phyloP scores from a whole-genome alignment of 2,329 filamentous ascomycete species.

The Elsinoe necatrix region DNA sequence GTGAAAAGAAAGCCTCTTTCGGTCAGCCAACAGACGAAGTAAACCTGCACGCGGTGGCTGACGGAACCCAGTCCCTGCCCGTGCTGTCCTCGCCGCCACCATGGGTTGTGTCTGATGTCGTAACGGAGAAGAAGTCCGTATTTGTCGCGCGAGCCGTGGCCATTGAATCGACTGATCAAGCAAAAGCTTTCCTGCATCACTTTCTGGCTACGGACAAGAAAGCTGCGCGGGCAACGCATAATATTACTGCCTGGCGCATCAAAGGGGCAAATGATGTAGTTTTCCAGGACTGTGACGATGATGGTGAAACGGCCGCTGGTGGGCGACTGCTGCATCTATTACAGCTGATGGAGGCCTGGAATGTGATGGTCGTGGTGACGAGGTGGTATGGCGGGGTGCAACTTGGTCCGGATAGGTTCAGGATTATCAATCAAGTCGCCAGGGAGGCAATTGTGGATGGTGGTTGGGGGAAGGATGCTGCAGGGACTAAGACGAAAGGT shows the following conservation, averaged over 20 bases:
- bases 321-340: conserved; percentile 77
- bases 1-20: conserved; percentile 23
- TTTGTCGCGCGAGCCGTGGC: conserved; percentile 72
- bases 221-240: conserved; percentile 80
- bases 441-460: conserved; percentile 75
- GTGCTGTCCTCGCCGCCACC: conserved; percentile 41
- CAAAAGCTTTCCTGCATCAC: conserved; percentile 61
- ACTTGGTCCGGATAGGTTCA: conserved; percentile 80
- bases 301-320: conserved; percentile 89
- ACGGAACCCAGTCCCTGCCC: conserved; percentile 27
- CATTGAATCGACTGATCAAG: conserved; percentile 63
- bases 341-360: conserved; percentile 91
- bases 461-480: conserved; percentile 54
- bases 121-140: conserved; percentile 76
- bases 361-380: conserved; percentile 85
- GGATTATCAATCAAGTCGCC: conserved; percentile 78
- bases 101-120: conserved; percentile 67
- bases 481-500: conserved; percentile 23
- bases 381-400: conserved; percentile 92
- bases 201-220: conserved; percentile 76
- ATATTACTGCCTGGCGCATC: conserved; percentile 92
- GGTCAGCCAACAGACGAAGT: conserved; percentile 27
- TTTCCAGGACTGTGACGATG: conserved; percentile 93
- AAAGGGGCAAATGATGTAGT: conserved; percentile 41
- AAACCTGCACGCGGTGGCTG: conserved; percentile 17